phyloP scores from a whole-genome alignment of 257 asterid species.

The Gentiana straminea region DNA sequence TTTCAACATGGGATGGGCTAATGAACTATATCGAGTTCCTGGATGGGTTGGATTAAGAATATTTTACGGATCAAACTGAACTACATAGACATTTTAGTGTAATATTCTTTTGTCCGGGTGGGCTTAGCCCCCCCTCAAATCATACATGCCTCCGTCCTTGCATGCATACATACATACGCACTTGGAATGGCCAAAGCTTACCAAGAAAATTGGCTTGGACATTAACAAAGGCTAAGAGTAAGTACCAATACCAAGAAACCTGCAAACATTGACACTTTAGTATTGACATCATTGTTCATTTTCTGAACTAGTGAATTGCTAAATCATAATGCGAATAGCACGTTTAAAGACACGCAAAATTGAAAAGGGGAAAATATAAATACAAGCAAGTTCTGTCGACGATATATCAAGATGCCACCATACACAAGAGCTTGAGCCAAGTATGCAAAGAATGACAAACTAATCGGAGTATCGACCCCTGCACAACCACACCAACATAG shows the following conservation, averaged over 20 bases:
- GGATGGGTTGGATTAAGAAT: too few relatives aligned
- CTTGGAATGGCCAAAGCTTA: slow-evolving; percentile 7
- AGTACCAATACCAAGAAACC: slow-evolving; percentile 81
- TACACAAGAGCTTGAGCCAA: slow-evolving; percentile 42
- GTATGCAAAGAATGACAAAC: slow-evolving; percentile 53
- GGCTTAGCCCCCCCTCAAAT: too few relatives aligned
- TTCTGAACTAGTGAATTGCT: too few relatives aligned
- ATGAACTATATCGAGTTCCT: too few relatives aligned
- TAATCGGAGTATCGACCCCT: slow-evolving; percentile 68
- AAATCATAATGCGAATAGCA: too few relatives aligned
- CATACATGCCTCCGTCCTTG: too few relatives aligned
- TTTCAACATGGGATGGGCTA: too few relatives aligned
- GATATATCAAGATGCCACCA: slow-evolving; percentile 48
- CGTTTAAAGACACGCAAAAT: too few relatives aligned
- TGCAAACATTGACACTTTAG: slow-evolving; percentile 17
- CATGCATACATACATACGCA: too few relatives aligned
- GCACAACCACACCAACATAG: not conserved
- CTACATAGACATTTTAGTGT: too few relatives aligned
- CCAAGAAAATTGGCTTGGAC: slow-evolving; percentile 73
- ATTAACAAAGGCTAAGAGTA: slow-evolving; percentile 44
- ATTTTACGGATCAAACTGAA: too few relatives aligned
- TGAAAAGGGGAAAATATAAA: not conserved
- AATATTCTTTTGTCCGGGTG: too few relatives aligned
- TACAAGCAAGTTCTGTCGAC: slow-evolving; percentile 54
- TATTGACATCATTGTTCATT: not conserved